Conservation (phyloP, 83 land plant species). For the Diphasiastrum complanatum region DNA sequence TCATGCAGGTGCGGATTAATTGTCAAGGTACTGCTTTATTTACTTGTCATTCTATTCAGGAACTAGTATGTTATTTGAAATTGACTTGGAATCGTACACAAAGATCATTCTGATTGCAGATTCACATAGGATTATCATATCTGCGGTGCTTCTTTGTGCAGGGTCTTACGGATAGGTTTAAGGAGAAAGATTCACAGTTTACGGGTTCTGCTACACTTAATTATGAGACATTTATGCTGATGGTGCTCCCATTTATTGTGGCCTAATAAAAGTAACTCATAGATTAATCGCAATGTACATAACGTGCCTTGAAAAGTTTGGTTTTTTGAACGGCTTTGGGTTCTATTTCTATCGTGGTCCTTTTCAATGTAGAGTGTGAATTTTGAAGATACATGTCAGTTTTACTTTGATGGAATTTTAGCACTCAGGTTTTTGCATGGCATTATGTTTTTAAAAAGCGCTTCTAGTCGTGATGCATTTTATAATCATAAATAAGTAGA, state of each 20-base stretch:
- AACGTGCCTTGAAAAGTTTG: too few species aligned
- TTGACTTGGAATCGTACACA: not conserved
- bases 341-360: too few species aligned
- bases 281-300: too few species aligned
- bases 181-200: conserved; percentile 49
- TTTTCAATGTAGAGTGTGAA: too few species aligned
- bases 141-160: conserved; percentile 17
- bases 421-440: too few species aligned
- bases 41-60: not conserved
- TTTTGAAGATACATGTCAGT: too few species aligned
- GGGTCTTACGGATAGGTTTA: conserved; percentile 89
- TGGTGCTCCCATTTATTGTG: conserved; percentile 37
- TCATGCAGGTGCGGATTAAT: conserved; percentile 63
- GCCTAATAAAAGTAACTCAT: conserved; percentile 17
- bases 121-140: not conserved
- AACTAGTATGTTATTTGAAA: not conserved
- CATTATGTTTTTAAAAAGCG: too few species aligned
- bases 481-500: too few species aligned
- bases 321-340: too few species aligned
- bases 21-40: conserved; percentile 51
- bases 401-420: too few species aligned
- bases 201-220: conserved; percentile 52
- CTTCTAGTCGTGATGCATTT: too few species aligned
- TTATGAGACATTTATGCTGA: conserved; percentile 35
- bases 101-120: not conserved